These are phyloP conservation scores for Quercus robur DNA, from an alignment of 306 rosid species.

Conservation along the genomic window DNA sequence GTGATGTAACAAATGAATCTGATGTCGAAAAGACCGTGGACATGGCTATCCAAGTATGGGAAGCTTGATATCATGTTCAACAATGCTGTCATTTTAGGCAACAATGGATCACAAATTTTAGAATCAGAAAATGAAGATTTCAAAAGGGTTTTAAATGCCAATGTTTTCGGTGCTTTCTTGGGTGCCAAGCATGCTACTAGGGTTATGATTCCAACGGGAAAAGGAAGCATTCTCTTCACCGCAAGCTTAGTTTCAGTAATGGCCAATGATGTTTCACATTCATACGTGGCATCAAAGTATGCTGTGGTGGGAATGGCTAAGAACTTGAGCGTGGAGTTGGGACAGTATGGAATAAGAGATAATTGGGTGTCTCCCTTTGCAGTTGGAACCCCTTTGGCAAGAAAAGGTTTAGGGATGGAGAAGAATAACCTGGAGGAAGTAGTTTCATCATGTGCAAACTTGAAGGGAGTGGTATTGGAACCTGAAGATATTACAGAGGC, in stretches of 20 bases:
- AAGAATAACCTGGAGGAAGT: conserved; percentile 12
- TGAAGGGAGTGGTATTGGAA: conserved; percentile 30
- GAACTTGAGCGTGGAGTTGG: background rate
- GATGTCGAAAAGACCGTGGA: background rate
- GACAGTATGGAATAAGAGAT: background rate
- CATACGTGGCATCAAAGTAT: background rate
- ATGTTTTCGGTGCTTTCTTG: conserved; percentile 1
- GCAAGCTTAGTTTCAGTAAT: background rate
- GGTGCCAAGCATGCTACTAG: conserved; percentile 31
- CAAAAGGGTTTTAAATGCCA: background rate
- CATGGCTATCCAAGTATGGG: background rate
- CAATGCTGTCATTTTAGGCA: background rate
- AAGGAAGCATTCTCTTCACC: background rate
- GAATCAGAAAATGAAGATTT: background rate
- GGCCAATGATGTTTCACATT: background rate
- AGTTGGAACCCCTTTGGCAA: background rate
- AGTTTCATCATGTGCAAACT: conserved; percentile 6
- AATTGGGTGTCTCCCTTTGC: background rate
- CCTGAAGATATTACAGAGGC: conserved; percentile 36
- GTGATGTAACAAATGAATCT: background rate
- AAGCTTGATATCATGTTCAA: background rate
- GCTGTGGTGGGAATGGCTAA: background rate
- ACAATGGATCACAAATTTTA: background rate
- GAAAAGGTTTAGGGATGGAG: background rate
- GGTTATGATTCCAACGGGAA: conserved; percentile 13